Percentiles rank a stretch among this genome's conserved stretches.
Evolutionary conservation across 495 filamentous ascomycete genomes (phyloP).

Genomic region (Cercophora newfieldiana): DNA sequence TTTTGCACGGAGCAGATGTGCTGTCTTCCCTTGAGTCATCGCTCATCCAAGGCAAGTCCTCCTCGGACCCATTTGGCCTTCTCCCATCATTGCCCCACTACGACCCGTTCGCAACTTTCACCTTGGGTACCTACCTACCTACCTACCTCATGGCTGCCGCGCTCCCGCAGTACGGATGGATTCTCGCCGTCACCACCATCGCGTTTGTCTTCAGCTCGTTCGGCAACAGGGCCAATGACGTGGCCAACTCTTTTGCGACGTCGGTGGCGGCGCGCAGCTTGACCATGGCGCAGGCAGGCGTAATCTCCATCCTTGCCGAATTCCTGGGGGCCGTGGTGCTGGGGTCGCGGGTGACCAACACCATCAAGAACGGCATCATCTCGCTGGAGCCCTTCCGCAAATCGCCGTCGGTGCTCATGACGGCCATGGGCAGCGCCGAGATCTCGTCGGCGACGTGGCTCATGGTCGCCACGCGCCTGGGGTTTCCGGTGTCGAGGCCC

Average conservation of each 20-base stretch:
- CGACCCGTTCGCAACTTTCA: too few species aligned
- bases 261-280: slow-evolving; percentile 5
- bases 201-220: too few species aligned
- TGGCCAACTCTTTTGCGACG: slow-evolving; percentile 12
- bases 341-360: slow-evolving; percentile 6
- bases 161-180: too few species aligned
- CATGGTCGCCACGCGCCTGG: background rate
- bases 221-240: slow-evolving; percentile 3
- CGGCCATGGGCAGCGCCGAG: slow-evolving; percentile 1
- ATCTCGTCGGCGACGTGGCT: slow-evolving; percentile 2
- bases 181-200: too few species aligned
- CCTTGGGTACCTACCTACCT: too few species aligned
- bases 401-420: background rate
- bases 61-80: too few species aligned
- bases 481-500: background rate
- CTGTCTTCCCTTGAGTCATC: too few species aligned
- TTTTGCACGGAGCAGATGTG: too few species aligned
- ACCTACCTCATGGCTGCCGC: too few species aligned
- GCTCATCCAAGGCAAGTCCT: too few species aligned
- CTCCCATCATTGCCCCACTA: too few species aligned
- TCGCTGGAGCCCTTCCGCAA: background rate
- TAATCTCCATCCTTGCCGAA: slow-evolving; percentile 1
- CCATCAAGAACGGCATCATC: slow-evolving; percentile 4
- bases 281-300: slow-evolving; percentile 9
- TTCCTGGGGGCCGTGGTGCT: slow-evolving; percentile 2